phyloP scores from a whole-genome alignment of 208 protist species.

The Trypanosoma cruzi region DNA sequence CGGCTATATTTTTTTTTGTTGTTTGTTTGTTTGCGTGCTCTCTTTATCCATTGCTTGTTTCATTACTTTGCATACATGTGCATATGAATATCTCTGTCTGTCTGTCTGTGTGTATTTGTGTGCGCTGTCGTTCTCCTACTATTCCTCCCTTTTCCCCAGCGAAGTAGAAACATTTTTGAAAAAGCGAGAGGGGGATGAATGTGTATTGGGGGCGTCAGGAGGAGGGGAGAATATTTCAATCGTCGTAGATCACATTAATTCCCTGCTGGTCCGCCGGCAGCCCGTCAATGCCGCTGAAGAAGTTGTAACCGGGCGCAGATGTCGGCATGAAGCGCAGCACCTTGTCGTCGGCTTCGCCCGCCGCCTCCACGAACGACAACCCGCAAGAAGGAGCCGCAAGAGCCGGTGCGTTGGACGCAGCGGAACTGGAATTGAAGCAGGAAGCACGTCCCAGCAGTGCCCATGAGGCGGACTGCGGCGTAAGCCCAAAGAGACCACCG shows the following conservation, averaged over 20 bases:
- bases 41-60: no score
- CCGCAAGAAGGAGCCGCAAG: not conserved
- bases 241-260: slow-evolving; percentile 34
- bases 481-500: slow-evolving; percentile 49
- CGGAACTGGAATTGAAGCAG: slow-evolving; percentile 6
- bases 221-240: slow-evolving; percentile 4
- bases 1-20: slow-evolving; percentile 7
- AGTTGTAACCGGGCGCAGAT: slow-evolving; percentile 4
- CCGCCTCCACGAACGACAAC: not conserved
- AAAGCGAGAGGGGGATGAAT: no score
- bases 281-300: slow-evolving; percentile 41
- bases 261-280: slow-evolving; percentile 26
- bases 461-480: slow-evolving; percentile 24
- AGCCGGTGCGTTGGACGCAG: not conserved
- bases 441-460: slow-evolving; percentile 38
- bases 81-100: no score
- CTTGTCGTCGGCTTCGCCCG: slow-evolving; percentile 22
- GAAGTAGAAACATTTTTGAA: not conserved
- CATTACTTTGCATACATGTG: no score
- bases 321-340: slow-evolving; percentile 27
- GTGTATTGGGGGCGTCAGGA: no score
- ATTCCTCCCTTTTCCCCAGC: no score
- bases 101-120: no score
- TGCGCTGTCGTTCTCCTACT: no score
- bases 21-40: no score